Evolutionary conservation across 176 grass and related monocot genomes (phyloP).

Genomic region (Poa annua): DNA sequence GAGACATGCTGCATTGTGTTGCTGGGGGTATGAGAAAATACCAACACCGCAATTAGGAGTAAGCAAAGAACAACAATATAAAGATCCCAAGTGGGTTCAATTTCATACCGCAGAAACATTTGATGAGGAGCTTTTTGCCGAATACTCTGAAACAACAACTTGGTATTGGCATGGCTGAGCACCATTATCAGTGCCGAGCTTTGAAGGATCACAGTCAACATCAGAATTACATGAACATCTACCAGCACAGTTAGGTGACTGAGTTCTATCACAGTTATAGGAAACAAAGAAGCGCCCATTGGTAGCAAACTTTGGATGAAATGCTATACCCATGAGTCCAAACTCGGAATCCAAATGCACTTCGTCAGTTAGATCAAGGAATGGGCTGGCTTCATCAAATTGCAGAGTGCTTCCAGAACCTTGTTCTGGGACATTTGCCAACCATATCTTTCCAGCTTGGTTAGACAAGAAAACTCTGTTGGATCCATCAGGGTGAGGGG

Average conservation of each 20-base stretch:
- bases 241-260: conserved; percentile 56
- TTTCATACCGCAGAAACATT: conserved; percentile 63
- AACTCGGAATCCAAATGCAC: conserved; percentile 73
- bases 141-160: conserved; percentile 74
- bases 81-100: conserved; percentile 26
- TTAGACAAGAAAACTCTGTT: conserved; percentile 84
- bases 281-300: conserved; percentile 94
- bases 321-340: conserved; percentile 87
- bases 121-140: conserved; percentile 64
- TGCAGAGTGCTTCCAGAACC: conserved; percentile 64
- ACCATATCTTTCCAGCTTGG: conserved; percentile 89
- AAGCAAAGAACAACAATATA: conserved; percentile 9
- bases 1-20: not conserved
- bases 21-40: not conserved
- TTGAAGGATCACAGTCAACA: conserved; percentile 83
- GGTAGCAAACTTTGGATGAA: conserved; percentile 75
- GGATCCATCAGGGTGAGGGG: conserved; percentile 83
- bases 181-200: conserved; percentile 64
- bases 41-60: not conserved
- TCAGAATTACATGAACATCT: conserved; percentile 94
- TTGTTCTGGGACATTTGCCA: conserved; percentile 74
- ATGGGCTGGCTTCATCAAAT: conserved; percentile 66
- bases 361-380: conserved; percentile 91
- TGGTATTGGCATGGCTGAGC: conserved; percentile 83
- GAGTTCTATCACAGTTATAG: conserved; percentile 80